Conservation (phyloP, 306 rosid species). For the Notholithocarpus densiflorus region DNA sequence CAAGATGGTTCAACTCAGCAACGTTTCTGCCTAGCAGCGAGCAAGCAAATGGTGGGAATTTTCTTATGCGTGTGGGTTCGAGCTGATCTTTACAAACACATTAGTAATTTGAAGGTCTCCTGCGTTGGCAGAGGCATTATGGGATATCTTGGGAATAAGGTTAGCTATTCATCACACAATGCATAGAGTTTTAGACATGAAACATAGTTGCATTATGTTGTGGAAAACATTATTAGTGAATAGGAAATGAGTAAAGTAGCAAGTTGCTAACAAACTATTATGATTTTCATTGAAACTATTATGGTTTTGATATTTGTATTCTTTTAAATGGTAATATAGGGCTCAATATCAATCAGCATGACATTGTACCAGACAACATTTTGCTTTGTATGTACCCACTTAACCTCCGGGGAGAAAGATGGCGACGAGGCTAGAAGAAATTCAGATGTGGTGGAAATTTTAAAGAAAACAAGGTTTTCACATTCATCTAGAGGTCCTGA, state of each 20-base stretch:
- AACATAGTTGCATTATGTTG: neutral
- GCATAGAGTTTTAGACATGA: too few relatives aligned
- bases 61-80: constrained; percentile 82
- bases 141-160: constrained; percentile 98
- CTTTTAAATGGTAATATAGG: constrained; percentile 42
- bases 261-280: neutral
- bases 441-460: constrained; percentile 65
- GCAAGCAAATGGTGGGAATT: constrained; percentile 97
- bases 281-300: neutral
- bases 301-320: neutral
- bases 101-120: constrained; percentile 55
- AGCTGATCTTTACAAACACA: constrained; percentile 35
- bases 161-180: constrained; percentile 8
- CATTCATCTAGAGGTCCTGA: constrained; percentile 27
- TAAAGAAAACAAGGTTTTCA: constrained; percentile 72
- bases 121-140: constrained; percentile 83
- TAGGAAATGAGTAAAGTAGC: neutral
- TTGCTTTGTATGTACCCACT: constrained; percentile 92
- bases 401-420: constrained; percentile 84
- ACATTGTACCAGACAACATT: constrained; percentile 54
- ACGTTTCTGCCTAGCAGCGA: constrained; percentile 50
- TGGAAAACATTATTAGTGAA: neutral
- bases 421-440: constrained; percentile 81
- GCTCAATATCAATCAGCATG: constrained; percentile 86
- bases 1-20: neutral